Evolutionary conservation across 768 basidiomycete species (phyloP).

Genomic region (Solioccasus polychromus): DNA sequence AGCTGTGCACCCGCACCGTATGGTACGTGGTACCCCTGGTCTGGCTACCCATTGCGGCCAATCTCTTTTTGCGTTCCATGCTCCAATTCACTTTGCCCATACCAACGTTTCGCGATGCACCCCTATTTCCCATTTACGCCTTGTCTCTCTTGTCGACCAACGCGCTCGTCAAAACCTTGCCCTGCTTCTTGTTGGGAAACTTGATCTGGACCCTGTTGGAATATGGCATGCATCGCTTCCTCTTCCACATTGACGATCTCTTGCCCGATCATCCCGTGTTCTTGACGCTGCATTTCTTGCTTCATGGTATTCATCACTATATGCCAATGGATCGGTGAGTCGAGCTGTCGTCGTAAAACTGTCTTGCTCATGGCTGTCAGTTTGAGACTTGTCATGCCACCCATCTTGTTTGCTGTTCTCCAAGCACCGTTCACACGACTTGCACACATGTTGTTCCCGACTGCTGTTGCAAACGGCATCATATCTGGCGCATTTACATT

Average conservation of each 20-base stretch:
- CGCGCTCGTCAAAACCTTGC: conserved; percentile 51
- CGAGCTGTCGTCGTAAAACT: neutral
- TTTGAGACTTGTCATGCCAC: conserved; percentile 96
- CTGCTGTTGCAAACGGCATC: conserved; percentile 84
- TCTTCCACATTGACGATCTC: conserved; percentile 90
- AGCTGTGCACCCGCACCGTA: conserved; percentile 79
- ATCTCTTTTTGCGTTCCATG: conserved; percentile 79
- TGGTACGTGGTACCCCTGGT: conserved; percentile 94
- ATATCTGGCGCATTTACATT: conserved; percentile 78
- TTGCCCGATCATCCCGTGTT: conserved; percentile 82
- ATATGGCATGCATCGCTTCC: conserved; percentile 90
- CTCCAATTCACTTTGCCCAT: conserved; percentile 75
- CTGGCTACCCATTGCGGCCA: conserved; percentile 85
- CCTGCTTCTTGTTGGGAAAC: conserved; percentile 82
- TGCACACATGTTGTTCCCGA: conserved; percentile 78
- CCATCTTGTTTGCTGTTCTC: conserved; percentile 70
- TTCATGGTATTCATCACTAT: conserved; percentile 97
- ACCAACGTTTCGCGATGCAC: conserved; percentile 58
- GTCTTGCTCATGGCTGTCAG: conserved; percentile 34
- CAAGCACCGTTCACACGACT: conserved; percentile 86
- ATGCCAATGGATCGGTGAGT: conserved; percentile 90
- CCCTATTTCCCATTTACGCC: conserved; percentile 51
- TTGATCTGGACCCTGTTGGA: conserved; percentile 93
- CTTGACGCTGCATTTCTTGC: conserved; percentile 84
- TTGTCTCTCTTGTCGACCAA: conserved; percentile 46